phyloP scores from a whole-genome alignment of 164 flowering plant species.

The Magnolia kwangsiensis region DNA sequence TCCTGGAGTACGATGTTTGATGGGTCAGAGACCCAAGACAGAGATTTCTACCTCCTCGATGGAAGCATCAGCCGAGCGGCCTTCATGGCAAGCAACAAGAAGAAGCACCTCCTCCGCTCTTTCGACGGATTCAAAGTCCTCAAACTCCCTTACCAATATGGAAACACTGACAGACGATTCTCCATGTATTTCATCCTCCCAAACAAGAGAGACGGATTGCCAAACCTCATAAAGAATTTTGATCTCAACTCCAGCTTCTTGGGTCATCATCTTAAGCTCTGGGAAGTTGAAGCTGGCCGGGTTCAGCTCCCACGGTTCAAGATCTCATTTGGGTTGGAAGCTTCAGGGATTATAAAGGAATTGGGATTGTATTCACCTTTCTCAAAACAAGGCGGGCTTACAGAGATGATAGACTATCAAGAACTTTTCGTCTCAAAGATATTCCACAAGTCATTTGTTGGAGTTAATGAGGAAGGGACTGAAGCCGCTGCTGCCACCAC shows the following conservation, averaged over 20 bases:
- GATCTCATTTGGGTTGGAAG: conserved; percentile 17
- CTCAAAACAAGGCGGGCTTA: conserved; percentile 6
- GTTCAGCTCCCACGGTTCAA: conserved; percentile 27
- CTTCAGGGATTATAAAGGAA: conserved; percentile 6
- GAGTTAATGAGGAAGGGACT: conserved; percentile 15
- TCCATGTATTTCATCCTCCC: conserved; percentile 33
- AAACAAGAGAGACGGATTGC: conserved; percentile 16
- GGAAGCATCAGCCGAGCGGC: conserved; percentile 20
- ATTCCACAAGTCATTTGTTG: conserved; percentile 6
- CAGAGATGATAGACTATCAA: conserved; percentile 5
- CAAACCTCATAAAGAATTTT: conserved; percentile 4
- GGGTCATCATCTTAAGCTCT: conserved; percentile 5
- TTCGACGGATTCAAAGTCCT: conserved; percentile 19
- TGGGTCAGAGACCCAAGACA: conserved; percentile 4
- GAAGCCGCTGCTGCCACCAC: conserved; percentile 21
- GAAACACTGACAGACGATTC: not conserved
- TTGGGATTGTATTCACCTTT: conserved; percentile 17
- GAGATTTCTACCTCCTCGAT: conserved; percentile 25
- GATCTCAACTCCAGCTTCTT: conserved; percentile 10
- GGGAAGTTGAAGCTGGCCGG: not conserved
- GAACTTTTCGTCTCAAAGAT: not conserved
- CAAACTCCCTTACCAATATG: conserved; percentile 19
- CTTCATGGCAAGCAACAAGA: conserved; percentile 22
- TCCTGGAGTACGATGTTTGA: conserved; percentile 13
- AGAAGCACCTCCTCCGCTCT: not conserved